Conservation (phyloP, 768 basidiomycete species). For the Fomitopsis pulvina region DNA sequence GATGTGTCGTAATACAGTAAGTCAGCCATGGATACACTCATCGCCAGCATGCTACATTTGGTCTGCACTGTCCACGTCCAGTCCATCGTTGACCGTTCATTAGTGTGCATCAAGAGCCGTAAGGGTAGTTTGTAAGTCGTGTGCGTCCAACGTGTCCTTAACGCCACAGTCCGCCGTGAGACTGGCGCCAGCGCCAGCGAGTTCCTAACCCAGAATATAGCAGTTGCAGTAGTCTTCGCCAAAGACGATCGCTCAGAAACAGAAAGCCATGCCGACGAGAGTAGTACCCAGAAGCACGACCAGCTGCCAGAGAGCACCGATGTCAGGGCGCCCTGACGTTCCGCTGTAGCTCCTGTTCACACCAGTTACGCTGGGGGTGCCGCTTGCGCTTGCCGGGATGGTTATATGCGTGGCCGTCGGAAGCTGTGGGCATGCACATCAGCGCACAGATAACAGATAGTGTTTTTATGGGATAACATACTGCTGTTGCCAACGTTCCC, state of each 20-base stretch:
- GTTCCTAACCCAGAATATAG: no score
- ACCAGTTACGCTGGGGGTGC: neutral
- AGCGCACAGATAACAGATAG: neutral
- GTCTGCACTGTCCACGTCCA: no score
- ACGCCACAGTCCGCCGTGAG: no score
- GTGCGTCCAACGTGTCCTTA: no score
- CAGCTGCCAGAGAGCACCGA: neutral
- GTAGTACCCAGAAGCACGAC: neutral
- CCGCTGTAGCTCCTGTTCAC: neutral
- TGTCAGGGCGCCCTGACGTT: neutral
- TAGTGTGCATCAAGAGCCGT: no score
- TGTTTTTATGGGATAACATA: neutral
- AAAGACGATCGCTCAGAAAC: constrained; percentile 2
- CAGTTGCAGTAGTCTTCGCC: no score
- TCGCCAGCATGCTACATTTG: no score
- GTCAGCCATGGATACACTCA: no score
- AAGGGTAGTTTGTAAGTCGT: no score
- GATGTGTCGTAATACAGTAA: no score
- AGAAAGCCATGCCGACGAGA: neutral
- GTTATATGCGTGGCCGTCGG: neutral
- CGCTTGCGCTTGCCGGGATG: neutral
- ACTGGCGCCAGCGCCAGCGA: no score
- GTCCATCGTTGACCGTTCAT: no score
- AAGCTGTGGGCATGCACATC: neutral
- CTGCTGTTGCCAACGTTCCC: neutral